Conservation (phyloP, 305 asterid species). For the Solanum chacoense region DNA sequence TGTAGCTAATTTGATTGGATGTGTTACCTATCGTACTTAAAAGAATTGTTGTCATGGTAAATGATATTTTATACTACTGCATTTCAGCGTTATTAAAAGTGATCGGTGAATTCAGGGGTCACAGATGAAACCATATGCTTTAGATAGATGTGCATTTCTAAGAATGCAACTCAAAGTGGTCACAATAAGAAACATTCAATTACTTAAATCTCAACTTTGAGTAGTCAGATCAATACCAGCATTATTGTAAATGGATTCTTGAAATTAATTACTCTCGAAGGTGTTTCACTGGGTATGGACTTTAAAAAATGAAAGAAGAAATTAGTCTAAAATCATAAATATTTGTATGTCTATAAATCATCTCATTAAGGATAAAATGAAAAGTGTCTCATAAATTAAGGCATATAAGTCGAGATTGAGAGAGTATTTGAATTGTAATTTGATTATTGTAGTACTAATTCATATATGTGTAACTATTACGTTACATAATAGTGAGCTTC, state of each 20-base stretch:
- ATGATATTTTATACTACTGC: neutral
- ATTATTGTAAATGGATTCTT: neutral
- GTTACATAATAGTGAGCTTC: neutral
- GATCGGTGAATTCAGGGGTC: neutral
- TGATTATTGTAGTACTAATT: neutral
- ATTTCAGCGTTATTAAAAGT: neutral
- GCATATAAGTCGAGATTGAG: neutral
- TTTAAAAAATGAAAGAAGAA: neutral
- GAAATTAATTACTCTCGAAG: neutral
- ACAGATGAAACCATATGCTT: neutral
- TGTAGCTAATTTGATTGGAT: neutral
- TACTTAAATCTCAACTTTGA: neutral
- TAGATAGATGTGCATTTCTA: neutral
- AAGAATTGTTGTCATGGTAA: neutral
- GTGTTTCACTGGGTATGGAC: neutral
- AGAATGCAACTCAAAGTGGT: neutral
- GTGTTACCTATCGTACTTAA: neutral
- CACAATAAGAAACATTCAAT: neutral
- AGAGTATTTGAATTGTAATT: neutral
- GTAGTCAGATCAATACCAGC: neutral
- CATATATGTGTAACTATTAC: neutral
- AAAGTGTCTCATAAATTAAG: neutral
- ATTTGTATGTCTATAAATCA: neutral
- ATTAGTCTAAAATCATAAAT: neutral
- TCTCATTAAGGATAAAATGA: neutral